These are phyloP conservation scores for Diaporthe capsici DNA, from an alignment of 2,329 filamentous ascomycete genomes.

Conservation along the genomic window DNA sequence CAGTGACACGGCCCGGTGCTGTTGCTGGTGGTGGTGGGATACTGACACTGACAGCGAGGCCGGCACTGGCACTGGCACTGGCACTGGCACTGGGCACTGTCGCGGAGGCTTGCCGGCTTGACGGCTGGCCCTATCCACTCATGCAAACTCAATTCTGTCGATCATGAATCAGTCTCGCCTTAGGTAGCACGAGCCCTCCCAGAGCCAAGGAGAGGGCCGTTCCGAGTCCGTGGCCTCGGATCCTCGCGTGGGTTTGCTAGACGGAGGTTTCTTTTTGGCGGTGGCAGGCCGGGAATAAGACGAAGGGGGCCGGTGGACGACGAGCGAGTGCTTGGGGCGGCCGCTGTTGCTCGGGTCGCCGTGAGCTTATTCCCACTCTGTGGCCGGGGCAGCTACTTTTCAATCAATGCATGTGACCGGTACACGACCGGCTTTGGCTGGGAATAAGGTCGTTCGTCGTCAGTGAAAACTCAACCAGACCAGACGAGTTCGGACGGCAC, in stretches of 20 bases:
- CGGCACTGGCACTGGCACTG: neutral
- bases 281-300: slow-evolving; percentile 40
- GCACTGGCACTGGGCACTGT: neutral
- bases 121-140: slow-evolving; percentile 19
- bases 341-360: slow-evolving; percentile 11
- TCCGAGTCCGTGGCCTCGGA: slow-evolving; percentile 39
- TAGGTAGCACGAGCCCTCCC: slow-evolving; percentile 38
- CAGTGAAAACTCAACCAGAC: neutral
- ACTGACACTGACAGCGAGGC: slow-evolving; percentile 14
- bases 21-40: neutral
- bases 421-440: slow-evolving; percentile 31
- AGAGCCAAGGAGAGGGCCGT: slow-evolving; percentile 18
- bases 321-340: slow-evolving; percentile 20
- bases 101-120: neutral
- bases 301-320: slow-evolving; percentile 19
- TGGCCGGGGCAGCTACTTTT: neutral
- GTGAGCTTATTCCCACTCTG: slow-evolving; percentile 28
- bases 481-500: neutral
- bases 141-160: slow-evolving; percentile 30
- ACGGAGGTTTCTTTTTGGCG: slow-evolving; percentile 15
- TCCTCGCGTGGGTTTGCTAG: slow-evolving; percentile 27
- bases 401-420: neutral
- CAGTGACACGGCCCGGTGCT: neutral
- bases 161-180: slow-evolving; percentile 20
- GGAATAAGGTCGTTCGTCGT: slow-evolving; percentile 15